Base-by-base conservation (phyloP, 768 basidiomycete genomes). In the Dentipellis sp. region DNA sequence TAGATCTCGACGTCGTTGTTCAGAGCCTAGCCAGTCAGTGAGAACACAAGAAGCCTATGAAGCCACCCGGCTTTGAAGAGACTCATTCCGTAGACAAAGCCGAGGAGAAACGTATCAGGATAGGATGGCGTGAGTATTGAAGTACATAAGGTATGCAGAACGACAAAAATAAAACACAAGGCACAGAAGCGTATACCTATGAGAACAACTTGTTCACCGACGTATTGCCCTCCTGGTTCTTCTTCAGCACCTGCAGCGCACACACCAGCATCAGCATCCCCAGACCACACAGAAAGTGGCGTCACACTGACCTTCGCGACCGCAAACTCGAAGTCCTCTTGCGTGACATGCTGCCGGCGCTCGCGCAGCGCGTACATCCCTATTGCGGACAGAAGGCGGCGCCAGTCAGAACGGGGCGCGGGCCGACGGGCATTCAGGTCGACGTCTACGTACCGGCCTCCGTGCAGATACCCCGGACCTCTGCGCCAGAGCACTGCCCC, bases 251-350 rank as follows among this genome's bases (percentile, higher is more conserved):
- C 84, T 86, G 58, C 53, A 14, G 52, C 23, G 19, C 29, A 29
- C 39, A 19, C n/a, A n/a, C n/a, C n/a, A 53, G 45, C 11, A 35
- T 53, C 5, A 17, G 10, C 14, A 50, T 46, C 34, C 48, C 10
- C 22, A 19, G 40, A 42, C n/a, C 34, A 62, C 45, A 17, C 9
- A 47, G 63, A 53, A 21, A 48, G 34, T n/a, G 51, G 23, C 11
- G 47, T 16, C 9, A 47, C 11, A 68, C 71, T 4, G 53, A 88
- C 92, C 81, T 97, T 98, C 2, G 94, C 94, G 11, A 97, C 89
- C 36, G 95, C 94, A 75, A 97, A 94, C 76, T 97, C 97, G 65
- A 98, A 98, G 66, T 98, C 95, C 67, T 98, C 95, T 70, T 97
- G 94, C 3, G 94, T 97, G 52, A 98, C 95, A 69, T 98, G 94